Conservation (phyloP, 208 protist genomes). For the Kentomonas sorsogonicus region DNA sequence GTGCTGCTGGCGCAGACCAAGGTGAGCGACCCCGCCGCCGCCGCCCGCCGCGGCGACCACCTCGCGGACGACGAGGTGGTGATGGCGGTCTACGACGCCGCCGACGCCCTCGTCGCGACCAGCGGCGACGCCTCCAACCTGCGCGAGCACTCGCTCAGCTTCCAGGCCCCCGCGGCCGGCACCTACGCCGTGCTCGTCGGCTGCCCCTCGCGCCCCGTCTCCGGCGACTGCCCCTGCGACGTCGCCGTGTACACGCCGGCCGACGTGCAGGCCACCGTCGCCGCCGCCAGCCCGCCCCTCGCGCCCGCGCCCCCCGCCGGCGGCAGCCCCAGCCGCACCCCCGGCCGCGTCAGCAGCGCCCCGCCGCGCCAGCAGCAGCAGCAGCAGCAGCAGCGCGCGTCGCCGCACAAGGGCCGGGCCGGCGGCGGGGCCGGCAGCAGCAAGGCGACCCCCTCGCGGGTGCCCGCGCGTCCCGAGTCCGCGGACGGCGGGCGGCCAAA, state of each 20-base stretch:
- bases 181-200: constrained; percentile 50
- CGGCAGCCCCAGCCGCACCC: too few relatives aligned
- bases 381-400: too few relatives aligned
- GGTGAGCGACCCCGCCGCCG: constrained; percentile 14
- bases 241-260: constrained; percentile 23
- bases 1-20: constrained; percentile 69
- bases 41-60: constrained; percentile 30
- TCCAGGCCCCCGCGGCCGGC: constrained; percentile 35
- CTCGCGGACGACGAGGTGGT: constrained; percentile 52
- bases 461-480: too few relatives aligned
- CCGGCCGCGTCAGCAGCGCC: too few relatives aligned
- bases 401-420: too few relatives aligned
- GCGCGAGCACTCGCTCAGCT: constrained; percentile 67
- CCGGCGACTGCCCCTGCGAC: constrained; percentile 49
- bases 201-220: constrained; percentile 26
- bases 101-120: constrained; percentile 39
- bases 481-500: too few relatives aligned
- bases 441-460: too few relatives aligned
- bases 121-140: constrained; percentile 60
- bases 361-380: too few relatives aligned
- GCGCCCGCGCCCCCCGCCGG: too few relatives aligned
- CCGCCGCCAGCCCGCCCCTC: too few relatives aligned
- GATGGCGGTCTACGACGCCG: constrained; percentile 54
- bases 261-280: too few relatives aligned
- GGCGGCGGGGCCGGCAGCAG: too few relatives aligned